phyloP scores from a whole-genome alignment of 164 flowering plant genomes.

The Piper longum region DNA sequence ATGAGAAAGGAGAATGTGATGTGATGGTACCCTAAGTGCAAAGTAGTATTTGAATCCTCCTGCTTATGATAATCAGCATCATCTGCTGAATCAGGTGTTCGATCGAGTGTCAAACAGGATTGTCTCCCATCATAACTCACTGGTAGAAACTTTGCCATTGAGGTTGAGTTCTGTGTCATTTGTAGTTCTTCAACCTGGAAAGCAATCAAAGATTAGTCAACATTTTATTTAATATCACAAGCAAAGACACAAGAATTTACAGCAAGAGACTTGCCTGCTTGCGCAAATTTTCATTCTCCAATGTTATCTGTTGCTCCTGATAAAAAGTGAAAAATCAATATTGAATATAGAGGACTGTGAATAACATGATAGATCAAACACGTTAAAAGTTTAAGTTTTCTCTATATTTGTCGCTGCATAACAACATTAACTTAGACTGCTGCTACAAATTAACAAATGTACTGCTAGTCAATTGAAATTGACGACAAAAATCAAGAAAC shows the following conservation, averaged over 20 bases:
- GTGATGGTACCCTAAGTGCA: constrained; percentile 51
- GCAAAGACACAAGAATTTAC: background rate
- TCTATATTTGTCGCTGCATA: too few species aligned
- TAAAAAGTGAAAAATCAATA: background rate
- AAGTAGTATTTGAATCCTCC: constrained; percentile 56
- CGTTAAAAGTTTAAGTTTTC: too few species aligned
- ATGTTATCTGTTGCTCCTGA: constrained; percentile 52
- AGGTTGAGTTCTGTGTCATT: constrained; percentile 21
- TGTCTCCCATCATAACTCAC: constrained; percentile 25
- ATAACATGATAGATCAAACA: too few species aligned
- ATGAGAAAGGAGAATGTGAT: background rate
- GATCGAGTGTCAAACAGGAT: constrained; percentile 13
- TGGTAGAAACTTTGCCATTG: constrained; percentile 27
- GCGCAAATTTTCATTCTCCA: constrained; percentile 60
- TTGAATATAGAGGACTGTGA: background rate
- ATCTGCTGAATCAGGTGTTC: constrained; percentile 16
- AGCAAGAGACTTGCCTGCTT: constrained; percentile 35
- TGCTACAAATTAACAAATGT: too few species aligned
- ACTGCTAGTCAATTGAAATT: too few species aligned
- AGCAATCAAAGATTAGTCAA: background rate
- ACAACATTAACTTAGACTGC: too few species aligned
- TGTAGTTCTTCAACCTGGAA: constrained; percentile 58
- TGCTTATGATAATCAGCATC: constrained; percentile 23
- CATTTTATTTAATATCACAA: background rate
- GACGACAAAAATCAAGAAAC: too few species aligned